Conservation (phyloP, 2,329 filamentous ascomycete genomes). For the Periglandula ipomoeae region DNA sequence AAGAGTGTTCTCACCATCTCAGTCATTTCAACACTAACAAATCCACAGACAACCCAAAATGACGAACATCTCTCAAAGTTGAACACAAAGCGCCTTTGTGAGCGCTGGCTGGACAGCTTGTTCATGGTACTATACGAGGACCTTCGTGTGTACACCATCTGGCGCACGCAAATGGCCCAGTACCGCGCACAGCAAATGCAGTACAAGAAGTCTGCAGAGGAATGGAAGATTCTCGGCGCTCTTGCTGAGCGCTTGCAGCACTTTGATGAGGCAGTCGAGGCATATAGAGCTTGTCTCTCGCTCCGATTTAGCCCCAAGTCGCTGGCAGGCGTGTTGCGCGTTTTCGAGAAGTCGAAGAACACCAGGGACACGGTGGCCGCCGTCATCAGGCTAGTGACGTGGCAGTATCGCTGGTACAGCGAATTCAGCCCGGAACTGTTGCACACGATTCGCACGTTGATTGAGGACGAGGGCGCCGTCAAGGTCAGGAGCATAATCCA, state of each 20-base stretch:
- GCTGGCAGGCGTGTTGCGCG: constrained; percentile 71
- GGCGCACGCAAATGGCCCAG: constrained; percentile 96
- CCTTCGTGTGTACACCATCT: constrained; percentile 96
- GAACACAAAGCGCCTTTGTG: constrained; percentile 93
- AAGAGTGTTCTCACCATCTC: too few species aligned
- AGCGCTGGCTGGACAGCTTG: constrained; percentile 94
- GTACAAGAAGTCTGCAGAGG: constrained; percentile 93
- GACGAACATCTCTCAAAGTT: constrained; percentile 78
- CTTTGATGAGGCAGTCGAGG: constrained; percentile 82
- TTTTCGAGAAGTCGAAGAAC: constrained; percentile 70
- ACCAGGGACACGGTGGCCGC: constrained; percentile 73
- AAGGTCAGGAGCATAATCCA: constrained; percentile 97
- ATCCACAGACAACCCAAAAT: constrained; percentile 46
- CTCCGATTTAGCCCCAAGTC: constrained; percentile 92
- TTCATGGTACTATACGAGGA: constrained; percentile 99
- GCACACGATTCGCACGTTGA: constrained; percentile 79
- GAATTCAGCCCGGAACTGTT: constrained; percentile 94
- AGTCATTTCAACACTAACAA: background rate
- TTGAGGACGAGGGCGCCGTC: constrained; percentile 94
- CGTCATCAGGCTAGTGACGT: constrained; percentile 87
- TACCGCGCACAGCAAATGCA: constrained; percentile 87
- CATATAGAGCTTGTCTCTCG: constrained; percentile 78
- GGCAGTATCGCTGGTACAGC: constrained; percentile 99
- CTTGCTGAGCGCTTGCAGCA: constrained; percentile 91
- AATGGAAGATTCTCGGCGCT: constrained; percentile 96